Evolutionary conservation across 192 early-diverging fungal species (phyloP).

Genomic region (Entomortierella beljakovae): DNA sequence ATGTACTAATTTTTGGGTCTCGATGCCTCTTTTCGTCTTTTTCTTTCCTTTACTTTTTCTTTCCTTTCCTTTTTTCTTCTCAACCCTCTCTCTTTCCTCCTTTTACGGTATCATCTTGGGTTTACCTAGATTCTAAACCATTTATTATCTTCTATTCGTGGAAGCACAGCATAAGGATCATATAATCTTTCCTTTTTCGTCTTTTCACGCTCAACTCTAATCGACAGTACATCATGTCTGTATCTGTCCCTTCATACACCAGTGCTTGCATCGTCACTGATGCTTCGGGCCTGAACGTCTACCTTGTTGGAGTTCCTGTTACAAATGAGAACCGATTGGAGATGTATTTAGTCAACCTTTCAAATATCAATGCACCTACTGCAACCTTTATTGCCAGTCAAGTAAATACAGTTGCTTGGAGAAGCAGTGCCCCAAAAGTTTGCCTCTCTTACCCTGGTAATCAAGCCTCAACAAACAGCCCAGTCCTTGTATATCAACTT

Average conservation of each 20-base stretch:
- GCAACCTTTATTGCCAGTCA: slow-evolving; percentile 11
- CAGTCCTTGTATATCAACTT: slow-evolving; percentile 28
- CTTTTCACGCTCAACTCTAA: neutral
- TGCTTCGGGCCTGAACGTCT: slow-evolving; percentile 6
- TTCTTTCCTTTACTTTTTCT: no score
- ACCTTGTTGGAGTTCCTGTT: slow-evolving; percentile 22
- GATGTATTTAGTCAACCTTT: slow-evolving; percentile 12
- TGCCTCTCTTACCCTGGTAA: slow-evolving; percentile 29
- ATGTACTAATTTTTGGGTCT: no score
- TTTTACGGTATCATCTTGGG: no score
- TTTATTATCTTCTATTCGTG: no score
- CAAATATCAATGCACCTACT: slow-evolving; percentile 33
- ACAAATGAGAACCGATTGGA: slow-evolving; percentile 25
- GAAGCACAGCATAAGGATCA: neutral
- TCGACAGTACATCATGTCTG: neutral
- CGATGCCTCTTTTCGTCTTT: no score
- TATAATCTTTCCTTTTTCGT: neutral
- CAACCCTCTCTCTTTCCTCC: neutral
- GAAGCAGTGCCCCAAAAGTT: slow-evolving; percentile 14
- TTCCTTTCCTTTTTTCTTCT: no score
- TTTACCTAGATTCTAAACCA: no score
- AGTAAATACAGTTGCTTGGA: neutral
- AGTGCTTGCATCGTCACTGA: slow-evolving; percentile 27
- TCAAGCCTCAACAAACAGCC: slow-evolving; percentile 2
- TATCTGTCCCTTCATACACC: slow-evolving; percentile 19